Conservation (phyloP, 257 asterid genomes). For the Solanum sejunctum region DNA sequence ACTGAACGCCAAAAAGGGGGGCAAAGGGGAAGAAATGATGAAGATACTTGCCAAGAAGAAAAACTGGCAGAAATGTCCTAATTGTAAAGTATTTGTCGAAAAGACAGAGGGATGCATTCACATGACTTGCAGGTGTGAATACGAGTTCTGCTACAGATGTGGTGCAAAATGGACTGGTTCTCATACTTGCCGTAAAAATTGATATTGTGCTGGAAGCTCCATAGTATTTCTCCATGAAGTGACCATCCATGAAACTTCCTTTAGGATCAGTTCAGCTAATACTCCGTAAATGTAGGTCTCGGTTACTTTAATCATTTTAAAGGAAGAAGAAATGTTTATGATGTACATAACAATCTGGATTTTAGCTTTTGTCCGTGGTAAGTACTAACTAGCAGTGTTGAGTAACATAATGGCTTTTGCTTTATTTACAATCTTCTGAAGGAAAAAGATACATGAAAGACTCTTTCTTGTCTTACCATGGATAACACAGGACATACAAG, state of each 20-base stretch:
- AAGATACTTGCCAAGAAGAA: slow-evolving; percentile 58
- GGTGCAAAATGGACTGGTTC: slow-evolving; percentile 36
- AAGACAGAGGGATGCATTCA: slow-evolving; percentile 48
- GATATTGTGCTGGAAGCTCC: background rate
- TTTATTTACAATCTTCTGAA: background rate
- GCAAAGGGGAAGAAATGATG: slow-evolving; percentile 29
- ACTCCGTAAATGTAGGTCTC: background rate
- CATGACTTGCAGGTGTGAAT: slow-evolving; percentile 50
- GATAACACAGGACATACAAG: background rate
- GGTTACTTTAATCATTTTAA: background rate
- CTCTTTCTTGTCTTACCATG: background rate
- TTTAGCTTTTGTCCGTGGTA: background rate
- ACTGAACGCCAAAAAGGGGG: slow-evolving; percentile 11
- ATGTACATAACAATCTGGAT: background rate
- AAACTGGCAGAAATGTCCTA: slow-evolving; percentile 63
- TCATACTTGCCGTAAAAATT: slow-evolving; percentile 15
- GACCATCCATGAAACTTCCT: background rate
- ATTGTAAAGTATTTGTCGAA: slow-evolving; percentile 57
- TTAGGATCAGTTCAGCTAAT: background rate
- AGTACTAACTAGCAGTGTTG: background rate
- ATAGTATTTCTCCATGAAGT: background rate
- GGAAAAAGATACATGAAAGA: background rate
- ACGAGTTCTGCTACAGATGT: slow-evolving; percentile 55
- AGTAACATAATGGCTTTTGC: background rate
- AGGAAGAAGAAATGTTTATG: background rate